phyloP scores from a whole-genome alignment of 2,329 filamentous ascomycete genomes.

The Trichophyton rubrum region DNA sequence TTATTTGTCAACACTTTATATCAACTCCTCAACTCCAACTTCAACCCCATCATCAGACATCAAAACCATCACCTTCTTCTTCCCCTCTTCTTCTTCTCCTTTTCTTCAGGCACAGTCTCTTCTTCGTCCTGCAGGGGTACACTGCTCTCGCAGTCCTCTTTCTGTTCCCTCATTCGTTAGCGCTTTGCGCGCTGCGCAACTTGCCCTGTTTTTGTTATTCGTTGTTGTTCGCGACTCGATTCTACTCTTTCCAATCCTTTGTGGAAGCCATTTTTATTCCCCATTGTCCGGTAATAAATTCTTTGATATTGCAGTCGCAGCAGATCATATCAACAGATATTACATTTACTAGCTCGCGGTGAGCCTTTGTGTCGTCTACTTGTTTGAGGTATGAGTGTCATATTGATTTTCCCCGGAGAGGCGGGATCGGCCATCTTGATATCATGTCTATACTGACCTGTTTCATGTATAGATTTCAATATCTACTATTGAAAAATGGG shows the following conservation, averaged over 20 bases:
- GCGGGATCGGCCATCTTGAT: neutral
- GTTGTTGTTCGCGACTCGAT: slow-evolving; percentile 5
- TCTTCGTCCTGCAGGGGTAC: slow-evolving; percentile 3
- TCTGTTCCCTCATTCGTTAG: slow-evolving; percentile 10
- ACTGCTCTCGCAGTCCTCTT: slow-evolving; percentile 10
- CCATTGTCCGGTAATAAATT: slow-evolving; percentile 8
- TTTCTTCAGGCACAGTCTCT: slow-evolving; percentile 9
- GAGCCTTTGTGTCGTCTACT: neutral
- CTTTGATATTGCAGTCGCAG: neutral
- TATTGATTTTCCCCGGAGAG: neutral
- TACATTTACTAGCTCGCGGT: neutral
- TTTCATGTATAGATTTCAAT: neutral
- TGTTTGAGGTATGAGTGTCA: neutral
- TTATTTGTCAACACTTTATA: slow-evolving; percentile 5
- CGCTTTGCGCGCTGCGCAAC: slow-evolving; percentile 5
- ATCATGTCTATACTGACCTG: neutral
- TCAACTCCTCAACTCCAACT: slow-evolving; percentile 4
- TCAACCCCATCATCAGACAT: neutral
- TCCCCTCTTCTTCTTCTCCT: slow-evolving; percentile 6
- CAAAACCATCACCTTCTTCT: neutral
- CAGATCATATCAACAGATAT: neutral
- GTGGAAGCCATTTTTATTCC: neutral
- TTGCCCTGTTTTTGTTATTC: slow-evolving; percentile 3
- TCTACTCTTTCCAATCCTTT: neutral
- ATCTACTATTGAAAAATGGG: slow-evolving; percentile 39